A percentile compares a stretch with the other conserved stretches of the same genome.
Conservation (phyloP, 352 stramenopile species). For the Phytophthora melonis region DNA sequence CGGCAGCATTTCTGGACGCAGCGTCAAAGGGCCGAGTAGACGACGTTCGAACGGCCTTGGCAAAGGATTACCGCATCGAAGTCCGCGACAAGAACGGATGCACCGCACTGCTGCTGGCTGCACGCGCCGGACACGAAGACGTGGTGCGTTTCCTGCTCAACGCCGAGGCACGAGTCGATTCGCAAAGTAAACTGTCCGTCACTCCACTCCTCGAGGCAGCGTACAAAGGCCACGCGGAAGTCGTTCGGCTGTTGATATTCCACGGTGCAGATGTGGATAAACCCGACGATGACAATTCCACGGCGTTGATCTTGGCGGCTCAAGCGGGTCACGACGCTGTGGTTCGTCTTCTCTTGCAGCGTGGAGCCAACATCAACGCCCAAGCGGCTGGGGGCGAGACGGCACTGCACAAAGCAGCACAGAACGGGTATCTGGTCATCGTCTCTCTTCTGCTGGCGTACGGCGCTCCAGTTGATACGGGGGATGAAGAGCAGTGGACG, state of each 20-base stretch:
- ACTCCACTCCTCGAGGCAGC: not conserved
- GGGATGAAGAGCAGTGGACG: not conserved
- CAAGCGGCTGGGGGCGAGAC: constrained; percentile 6
- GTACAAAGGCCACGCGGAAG: not conserved
- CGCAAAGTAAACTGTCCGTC: not conserved
- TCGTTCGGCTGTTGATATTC: not conserved
- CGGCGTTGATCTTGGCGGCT: not conserved
- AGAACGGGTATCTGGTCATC: not conserved
- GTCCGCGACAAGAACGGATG: constrained; percentile 4
- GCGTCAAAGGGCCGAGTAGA: not conserved
- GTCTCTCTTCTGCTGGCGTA: not conserved
- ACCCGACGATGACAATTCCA: not conserved
- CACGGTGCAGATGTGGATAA: not conserved
- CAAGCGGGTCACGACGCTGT: not conserved
- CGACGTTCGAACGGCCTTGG: not conserved
- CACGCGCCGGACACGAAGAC: not conserved
- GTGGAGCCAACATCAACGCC: not conserved
- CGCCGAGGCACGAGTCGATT: constrained; percentile 1
- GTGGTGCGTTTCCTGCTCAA: not conserved
- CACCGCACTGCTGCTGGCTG: constrained; percentile 1
- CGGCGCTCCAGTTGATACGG: not conserved
- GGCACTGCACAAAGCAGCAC: constrained; percentile 6
- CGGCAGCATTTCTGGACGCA: not conserved
- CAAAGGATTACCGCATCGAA: not conserved
- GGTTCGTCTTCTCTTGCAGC: not conserved